These are phyloP conservation scores for Panus rudis DNA, from an alignment of 768 basidiomycete genomes.

Conservation along the genomic window DNA sequence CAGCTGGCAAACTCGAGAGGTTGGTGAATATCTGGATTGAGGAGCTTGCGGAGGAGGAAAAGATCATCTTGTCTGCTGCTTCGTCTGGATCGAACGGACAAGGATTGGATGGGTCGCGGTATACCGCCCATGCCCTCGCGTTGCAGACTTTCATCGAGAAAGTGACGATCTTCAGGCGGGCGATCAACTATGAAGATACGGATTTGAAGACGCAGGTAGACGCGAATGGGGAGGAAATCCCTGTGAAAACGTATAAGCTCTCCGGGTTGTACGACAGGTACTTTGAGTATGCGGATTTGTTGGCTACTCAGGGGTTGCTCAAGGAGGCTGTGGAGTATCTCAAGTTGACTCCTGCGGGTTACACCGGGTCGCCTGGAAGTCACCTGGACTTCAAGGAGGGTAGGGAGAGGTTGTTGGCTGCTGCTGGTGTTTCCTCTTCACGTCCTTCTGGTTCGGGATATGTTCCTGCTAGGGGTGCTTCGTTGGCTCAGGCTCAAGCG, in stretches of 20 bases:
- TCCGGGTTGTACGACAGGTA: constrained; percentile 86
- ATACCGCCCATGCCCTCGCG: constrained; percentile 77
- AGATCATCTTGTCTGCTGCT: constrained; percentile 31
- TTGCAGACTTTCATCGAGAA: constrained; percentile 95
- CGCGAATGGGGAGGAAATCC: constrained; percentile 32
- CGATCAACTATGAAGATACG: constrained; percentile 69
- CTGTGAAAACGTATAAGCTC: constrained; percentile 71
- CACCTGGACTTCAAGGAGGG: constrained; percentile 34
- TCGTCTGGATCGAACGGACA: too few species aligned
- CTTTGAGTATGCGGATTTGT: constrained; percentile 90
- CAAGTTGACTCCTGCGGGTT: constrained; percentile 70
- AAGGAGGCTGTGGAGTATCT: constrained; percentile 77
- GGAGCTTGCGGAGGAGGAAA: constrained; percentile 85
- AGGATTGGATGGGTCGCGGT: constrained; percentile 59
- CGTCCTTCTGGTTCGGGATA: too few species aligned
- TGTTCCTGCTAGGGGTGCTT: constrained; percentile 19
- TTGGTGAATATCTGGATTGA: constrained; percentile 89
- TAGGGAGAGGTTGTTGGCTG: constrained; percentile 39
- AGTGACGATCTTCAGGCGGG: constrained; percentile 87
- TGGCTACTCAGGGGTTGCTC: constrained; percentile 85
- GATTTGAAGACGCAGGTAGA: constrained; percentile 45
- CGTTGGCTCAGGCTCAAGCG: constrained; percentile 12
- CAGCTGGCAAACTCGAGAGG: constrained; percentile 82
- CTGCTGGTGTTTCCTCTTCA: constrained; percentile 27
- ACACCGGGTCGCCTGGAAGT: constrained; percentile 50